These are phyloP conservation scores for Colletotrichum sp. DNA, from an alignment of 2,329 filamentous ascomycete genomes.

Conservation along the genomic window DNA sequence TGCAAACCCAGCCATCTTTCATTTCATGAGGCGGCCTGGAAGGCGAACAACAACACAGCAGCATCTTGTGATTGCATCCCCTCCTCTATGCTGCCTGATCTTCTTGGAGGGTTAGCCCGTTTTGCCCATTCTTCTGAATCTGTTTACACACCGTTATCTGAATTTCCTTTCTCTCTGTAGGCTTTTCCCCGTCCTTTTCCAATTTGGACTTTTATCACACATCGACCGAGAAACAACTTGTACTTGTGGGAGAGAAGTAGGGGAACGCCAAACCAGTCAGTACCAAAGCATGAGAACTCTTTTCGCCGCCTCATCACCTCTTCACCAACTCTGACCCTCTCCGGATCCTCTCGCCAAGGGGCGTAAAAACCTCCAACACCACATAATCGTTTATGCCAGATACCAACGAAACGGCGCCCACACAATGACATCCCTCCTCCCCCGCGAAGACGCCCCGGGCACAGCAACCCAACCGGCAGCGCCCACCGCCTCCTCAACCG, in stretches of 20 bases:
- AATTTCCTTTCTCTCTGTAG: not conserved
- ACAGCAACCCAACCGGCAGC: not conserved
- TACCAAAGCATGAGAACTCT: not conserved
- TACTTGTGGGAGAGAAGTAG: not conserved
- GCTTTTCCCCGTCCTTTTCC: not conserved
- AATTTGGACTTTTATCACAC: not conserved
- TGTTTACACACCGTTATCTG: not conserved
- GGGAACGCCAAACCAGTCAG: not conserved
- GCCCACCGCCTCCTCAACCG: not conserved
- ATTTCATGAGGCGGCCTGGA: not conserved
- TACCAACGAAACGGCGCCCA: not conserved
- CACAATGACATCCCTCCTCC: not conserved
- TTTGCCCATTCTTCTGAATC: not conserved
- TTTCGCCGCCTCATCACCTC: not conserved
- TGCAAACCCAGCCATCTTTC: not conserved
- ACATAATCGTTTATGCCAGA: rapidly evolving
- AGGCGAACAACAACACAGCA: not conserved
- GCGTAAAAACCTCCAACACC: not conserved
- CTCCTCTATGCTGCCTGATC: not conserved
- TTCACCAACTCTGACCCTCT: no score
- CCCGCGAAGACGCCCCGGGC: not conserved
- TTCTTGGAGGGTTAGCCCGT: not conserved
- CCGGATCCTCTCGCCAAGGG: not conserved
- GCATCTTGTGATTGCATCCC: not conserved
- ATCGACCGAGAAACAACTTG: not conserved